A percentile compares a stretch with the other conserved stretches of the same genome.
These are phyloP conservation scores for Ophiostoma ips DNA, from an alignment of 2,329 filamentous ascomycete genomes.

Conservation along the genomic window DNA sequence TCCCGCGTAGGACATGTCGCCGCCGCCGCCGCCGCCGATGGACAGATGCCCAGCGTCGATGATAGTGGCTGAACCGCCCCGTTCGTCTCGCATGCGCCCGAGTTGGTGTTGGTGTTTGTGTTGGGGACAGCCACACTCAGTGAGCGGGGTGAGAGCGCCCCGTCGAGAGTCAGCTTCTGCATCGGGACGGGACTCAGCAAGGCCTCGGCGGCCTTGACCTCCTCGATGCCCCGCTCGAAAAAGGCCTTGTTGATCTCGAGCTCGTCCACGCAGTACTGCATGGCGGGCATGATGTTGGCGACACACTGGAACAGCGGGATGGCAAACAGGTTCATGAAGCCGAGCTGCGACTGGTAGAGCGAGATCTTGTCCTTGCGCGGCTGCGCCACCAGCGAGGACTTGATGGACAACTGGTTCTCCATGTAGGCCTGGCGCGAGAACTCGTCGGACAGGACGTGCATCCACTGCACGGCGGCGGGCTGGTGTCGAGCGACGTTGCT, in stretches of 20 bases:
- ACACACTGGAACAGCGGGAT: constrained; percentile 83
- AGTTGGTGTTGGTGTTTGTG: no score
- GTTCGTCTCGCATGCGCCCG: no score
- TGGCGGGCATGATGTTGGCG: constrained; percentile 68
- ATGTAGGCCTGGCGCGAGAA: constrained; percentile 87
- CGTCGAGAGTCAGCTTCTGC: constrained; percentile 21
- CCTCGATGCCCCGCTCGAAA: constrained; percentile 55
- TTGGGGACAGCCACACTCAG: constrained; percentile 25
- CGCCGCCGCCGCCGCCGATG: no score
- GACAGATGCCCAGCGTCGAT: no score
- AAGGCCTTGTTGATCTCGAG: constrained; percentile 61
- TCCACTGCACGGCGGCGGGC: constrained; percentile 75
- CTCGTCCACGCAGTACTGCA: constrained; percentile 74
- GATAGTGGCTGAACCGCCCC: background rate
- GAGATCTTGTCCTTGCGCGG: constrained; percentile 75
- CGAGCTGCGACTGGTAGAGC: constrained; percentile 74
- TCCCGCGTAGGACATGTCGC: no score
- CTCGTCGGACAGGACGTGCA: constrained; percentile 84
- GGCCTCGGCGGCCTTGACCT: constrained; percentile 40
- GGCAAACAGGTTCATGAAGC: constrained; percentile 95
- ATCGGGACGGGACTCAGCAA: constrained; percentile 10
- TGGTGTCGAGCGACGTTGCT: constrained; percentile 90
- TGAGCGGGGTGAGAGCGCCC: constrained; percentile 31
- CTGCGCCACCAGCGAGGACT: constrained; percentile 72
- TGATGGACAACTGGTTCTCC: constrained; percentile 77